Evolutionary conservation across 352 stramenopile species (phyloP).

Genomic region (Globisporangium cylindrosporum): DNA sequence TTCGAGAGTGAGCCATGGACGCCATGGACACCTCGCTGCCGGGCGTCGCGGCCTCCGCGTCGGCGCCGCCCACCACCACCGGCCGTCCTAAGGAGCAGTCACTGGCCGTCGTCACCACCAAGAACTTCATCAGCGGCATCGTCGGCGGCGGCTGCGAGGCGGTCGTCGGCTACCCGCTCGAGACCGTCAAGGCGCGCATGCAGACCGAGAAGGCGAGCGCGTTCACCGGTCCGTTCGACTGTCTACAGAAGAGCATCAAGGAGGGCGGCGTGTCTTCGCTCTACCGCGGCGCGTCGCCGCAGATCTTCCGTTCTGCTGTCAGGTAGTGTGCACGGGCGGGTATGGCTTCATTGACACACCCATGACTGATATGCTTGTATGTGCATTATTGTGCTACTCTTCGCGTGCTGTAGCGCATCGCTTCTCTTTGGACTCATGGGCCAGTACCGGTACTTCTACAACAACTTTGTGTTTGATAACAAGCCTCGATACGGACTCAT

Average conservation of each 20-base stretch:
- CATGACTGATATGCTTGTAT: background rate
- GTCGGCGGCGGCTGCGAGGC: conserved; percentile 57
- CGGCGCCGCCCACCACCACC: background rate
- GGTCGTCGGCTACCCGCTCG: conserved; percentile 60
- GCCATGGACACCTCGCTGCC: conserved; percentile 19
- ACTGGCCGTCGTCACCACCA: conserved; percentile 45
- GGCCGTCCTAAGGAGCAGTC: conserved; percentile 25
- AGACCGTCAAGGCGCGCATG: conserved; percentile 69
- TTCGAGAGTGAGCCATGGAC: background rate
- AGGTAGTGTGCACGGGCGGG: conserved; percentile 27
- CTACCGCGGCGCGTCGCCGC: conserved; percentile 61
- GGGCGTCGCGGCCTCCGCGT: conserved; percentile 8
- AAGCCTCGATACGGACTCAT: conserved; percentile 52
- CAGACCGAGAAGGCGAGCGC: conserved; percentile 49
- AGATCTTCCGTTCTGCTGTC: conserved; percentile 66
- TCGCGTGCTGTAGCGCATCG: conserved; percentile 35
- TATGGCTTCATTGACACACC: background rate
- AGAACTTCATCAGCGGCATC: conserved; percentile 63
- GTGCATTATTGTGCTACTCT: background rate
- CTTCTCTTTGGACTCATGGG: conserved; percentile 73
- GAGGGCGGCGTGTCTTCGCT: conserved; percentile 55
- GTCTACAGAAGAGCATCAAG: conserved; percentile 50
- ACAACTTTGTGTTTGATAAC: conserved; percentile 52
- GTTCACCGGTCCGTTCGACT: conserved; percentile 51
- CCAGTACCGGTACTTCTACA: conserved; percentile 72